Conservation (phyloP, 371 early-diverging fungal species). For the Mucor plumbeus region DNA sequence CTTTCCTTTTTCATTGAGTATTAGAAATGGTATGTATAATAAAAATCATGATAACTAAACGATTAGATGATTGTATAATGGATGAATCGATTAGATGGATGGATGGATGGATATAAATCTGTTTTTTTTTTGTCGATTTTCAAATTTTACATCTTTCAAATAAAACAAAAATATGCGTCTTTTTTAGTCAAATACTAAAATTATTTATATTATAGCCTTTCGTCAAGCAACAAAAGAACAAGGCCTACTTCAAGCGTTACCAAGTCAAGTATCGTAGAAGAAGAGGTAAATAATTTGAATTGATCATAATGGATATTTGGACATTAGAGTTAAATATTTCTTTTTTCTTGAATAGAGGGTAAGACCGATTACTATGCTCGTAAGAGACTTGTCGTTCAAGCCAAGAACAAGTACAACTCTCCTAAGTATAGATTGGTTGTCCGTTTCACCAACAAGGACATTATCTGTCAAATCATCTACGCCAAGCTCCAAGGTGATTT, state of each 20-base stretch:
- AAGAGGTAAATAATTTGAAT: slow-evolving; percentile 74
- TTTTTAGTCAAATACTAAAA: background rate
- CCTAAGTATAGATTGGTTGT: slow-evolving; percentile 99
- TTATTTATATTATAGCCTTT: slow-evolving; percentile 35
- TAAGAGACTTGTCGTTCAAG: slow-evolving; percentile 97
- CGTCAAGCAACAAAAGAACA: slow-evolving; percentile 58
- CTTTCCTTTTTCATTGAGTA: slow-evolving; percentile 17
- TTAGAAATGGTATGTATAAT: slow-evolving; percentile 11
- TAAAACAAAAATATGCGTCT: background rate
- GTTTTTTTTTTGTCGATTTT: background rate
- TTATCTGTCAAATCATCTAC: slow-evolving; percentile 98
- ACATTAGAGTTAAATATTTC: background rate
- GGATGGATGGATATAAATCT: slow-evolving; percentile 9
- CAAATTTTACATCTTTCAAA: background rate
- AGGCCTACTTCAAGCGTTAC: slow-evolving; percentile 99
- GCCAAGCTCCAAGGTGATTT: slow-evolving; percentile 99
- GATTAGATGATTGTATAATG: background rate
- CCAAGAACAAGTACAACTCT: slow-evolving; percentile 99
- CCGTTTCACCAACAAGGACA: slow-evolving; percentile 98
- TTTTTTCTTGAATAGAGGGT: slow-evolving; percentile 79
- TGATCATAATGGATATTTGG: background rate
- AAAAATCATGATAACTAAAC: background rate
- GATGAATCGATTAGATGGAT: background rate
- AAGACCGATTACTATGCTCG: slow-evolving; percentile 99
- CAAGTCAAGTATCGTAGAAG: slow-evolving; percentile 99